Evolutionary conservation across 2,329 filamentous ascomycete genomes (phyloP).

Genomic region (Arachnomyces sp.): DNA sequence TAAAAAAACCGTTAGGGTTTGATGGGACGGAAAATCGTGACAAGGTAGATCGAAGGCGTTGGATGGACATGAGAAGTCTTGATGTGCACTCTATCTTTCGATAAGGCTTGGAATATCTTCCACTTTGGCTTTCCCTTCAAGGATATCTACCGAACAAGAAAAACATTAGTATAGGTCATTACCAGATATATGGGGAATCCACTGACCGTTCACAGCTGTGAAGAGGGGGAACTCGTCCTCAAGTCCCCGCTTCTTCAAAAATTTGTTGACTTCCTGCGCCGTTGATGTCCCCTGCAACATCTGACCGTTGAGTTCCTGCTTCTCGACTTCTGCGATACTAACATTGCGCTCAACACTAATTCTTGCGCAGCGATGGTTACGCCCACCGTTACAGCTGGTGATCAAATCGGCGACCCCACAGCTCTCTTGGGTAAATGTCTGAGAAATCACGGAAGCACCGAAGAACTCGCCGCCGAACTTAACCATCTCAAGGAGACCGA

Average conservation of each 20-base stretch:
- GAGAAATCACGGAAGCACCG: slow-evolving; percentile 66
- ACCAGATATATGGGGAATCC: neutral
- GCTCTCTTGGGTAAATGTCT: slow-evolving; percentile 94
- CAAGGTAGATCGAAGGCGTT: too few relatives aligned
- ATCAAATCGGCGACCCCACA: slow-evolving; percentile 93
- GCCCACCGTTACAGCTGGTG: slow-evolving; percentile 82
- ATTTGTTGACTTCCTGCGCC: slow-evolving; percentile 82
- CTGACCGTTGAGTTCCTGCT: slow-evolving; percentile 86
- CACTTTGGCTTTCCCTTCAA: slow-evolving; percentile 67
- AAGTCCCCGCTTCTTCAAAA: slow-evolving; percentile 68
- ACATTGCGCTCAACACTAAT: slow-evolving; percentile 73
- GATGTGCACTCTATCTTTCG: slow-evolving; percentile 28
- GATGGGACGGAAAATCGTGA: too few relatives aligned
- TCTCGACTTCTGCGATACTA: slow-evolving; percentile 79
- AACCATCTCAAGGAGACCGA: slow-evolving; percentile 93
- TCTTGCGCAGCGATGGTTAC: slow-evolving; percentile 92
- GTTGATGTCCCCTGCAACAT: slow-evolving; percentile 93
- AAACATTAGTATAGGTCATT: neutral
- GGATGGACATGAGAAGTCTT: too few relatives aligned
- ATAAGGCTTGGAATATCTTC: slow-evolving; percentile 73
- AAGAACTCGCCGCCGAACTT: slow-evolving; percentile 94
- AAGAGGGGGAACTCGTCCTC: slow-evolving; percentile 87
- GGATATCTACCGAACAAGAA: slow-evolving; percentile 49
- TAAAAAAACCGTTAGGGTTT: too few relatives aligned
- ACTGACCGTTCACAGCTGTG: slow-evolving; percentile 67